These are phyloP conservation scores for Lenzites betulinus DNA, from an alignment of 768 basidiomycete species.

Conservation along the genomic window DNA sequence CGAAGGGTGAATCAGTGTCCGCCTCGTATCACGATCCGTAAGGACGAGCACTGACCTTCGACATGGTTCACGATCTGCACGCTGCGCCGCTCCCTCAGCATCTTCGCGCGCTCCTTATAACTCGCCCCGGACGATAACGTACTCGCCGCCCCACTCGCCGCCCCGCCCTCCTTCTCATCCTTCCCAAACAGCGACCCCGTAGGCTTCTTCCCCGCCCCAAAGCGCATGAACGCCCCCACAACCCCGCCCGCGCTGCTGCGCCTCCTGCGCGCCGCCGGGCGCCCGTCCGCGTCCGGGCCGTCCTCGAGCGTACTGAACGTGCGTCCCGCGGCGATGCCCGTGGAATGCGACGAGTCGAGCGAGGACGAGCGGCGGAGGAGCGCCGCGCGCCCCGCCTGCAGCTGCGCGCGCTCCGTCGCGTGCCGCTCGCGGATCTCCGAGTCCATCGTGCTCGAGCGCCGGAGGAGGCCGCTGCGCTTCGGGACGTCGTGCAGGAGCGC, in stretches of 20 bases:
- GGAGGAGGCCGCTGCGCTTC: conserved; percentile 10
- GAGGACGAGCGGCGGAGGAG: conserved; percentile 4
- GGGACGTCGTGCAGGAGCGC: neutral
- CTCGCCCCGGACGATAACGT: conserved; percentile 1
- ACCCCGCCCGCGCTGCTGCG: conserved; percentile 8
- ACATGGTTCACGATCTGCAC: conserved; percentile 25
- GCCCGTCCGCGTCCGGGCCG: neutral
- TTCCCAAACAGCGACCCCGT: conserved; percentile 7
- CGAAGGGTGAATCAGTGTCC: too few species aligned
- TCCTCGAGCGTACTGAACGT: conserved; percentile 19
- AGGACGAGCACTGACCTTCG: conserved; percentile 21
- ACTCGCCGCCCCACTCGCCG: neutral
- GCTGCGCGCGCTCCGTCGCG: neutral
- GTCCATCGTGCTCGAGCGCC: conserved; percentile 15
- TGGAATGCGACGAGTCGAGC: neutral
- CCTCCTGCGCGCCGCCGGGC: neutral
- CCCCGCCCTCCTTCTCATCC: neutral
- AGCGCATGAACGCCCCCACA: conserved; percentile 15
- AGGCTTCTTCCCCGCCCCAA: neutral
- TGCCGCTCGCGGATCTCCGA: conserved; percentile 11
- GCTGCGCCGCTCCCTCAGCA: conserved; percentile 19
- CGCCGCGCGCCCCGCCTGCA: neutral
- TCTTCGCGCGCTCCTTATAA: conserved; percentile 16
- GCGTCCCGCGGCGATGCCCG: conserved; percentile 2
- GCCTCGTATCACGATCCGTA: neutral